phyloP scores from a whole-genome alignment of 352 stramenopile genomes.

The Pythium sukuiense region DNA sequence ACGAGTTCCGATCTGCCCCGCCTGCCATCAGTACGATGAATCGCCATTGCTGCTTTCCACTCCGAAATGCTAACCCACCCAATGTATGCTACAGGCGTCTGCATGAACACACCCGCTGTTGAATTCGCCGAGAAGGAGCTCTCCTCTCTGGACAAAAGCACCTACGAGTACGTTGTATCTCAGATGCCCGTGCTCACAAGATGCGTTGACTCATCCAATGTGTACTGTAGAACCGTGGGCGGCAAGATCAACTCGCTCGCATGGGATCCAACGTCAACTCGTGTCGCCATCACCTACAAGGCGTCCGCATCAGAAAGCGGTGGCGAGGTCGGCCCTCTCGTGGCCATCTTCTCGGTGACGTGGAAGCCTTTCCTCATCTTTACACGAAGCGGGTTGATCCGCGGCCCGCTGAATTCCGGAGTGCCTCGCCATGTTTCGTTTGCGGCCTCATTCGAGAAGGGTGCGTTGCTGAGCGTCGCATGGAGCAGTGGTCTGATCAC shows the following conservation, averaged over 20 bases:
- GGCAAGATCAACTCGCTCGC: conserved; percentile 55
- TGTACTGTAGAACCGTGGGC: conserved; percentile 42
- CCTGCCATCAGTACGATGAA: conserved; percentile 52
- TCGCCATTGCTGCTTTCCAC: background rate
- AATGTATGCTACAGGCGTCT: conserved; percentile 41
- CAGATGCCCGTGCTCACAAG: background rate
- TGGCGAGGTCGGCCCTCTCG: conserved; percentile 44
- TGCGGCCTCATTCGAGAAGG: conserved; percentile 66
- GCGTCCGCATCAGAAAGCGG: conserved; percentile 15
- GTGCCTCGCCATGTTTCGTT: conserved; percentile 61
- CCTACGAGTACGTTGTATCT: conserved; percentile 43
- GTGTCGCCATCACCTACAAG: conserved; percentile 66
- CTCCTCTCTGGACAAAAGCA: conserved; percentile 60
- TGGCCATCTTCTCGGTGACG: conserved; percentile 68
- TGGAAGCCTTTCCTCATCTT: conserved; percentile 81
- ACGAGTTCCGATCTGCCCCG: conserved; percentile 57
- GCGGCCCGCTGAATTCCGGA: conserved; percentile 58
- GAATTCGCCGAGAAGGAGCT: conserved; percentile 68
- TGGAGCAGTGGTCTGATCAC: conserved; percentile 81
- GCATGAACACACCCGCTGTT: conserved; percentile 68
- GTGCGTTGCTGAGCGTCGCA: conserved; percentile 63
- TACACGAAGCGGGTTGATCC: conserved; percentile 32
- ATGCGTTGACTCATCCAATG: background rate
- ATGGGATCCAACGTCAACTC: conserved; percentile 70
- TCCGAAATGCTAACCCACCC: background rate